A percentile compares a stretch with the other conserved stretches of the same genome.
Conservation (phyloP, 2,329 filamentous ascomycete genomes). For the Colletotrichum musicola region DNA sequence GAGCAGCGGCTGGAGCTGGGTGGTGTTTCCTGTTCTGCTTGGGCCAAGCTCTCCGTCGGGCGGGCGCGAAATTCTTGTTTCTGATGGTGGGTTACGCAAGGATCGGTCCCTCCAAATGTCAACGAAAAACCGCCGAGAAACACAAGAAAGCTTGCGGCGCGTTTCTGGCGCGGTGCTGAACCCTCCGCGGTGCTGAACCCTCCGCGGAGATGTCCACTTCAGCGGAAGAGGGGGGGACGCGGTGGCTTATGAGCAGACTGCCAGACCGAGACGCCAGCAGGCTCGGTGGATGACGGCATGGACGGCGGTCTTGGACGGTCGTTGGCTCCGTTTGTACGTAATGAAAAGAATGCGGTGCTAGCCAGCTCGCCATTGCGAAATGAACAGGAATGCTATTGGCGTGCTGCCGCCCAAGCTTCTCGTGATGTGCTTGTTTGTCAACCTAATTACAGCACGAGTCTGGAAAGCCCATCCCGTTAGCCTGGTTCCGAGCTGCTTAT, state of each 20-base stretch:
- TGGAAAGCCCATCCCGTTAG: conserved; percentile 4
- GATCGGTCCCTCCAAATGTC: not conserved
- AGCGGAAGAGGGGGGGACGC: conserved; percentile 22
- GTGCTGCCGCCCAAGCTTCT: conserved; percentile 16
- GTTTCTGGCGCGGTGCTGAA: not conserved
- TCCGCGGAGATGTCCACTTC: conserved; percentile 30
- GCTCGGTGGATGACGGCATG: conserved; percentile 37
- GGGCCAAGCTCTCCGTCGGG: conserved; percentile 6
- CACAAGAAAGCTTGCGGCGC: conserved; percentile 2
- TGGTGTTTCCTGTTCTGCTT: conserved; percentile 6
- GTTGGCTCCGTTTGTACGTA: conserved; percentile 39
- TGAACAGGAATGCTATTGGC: conserved; percentile 26
- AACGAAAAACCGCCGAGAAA: conserved; percentile 7
- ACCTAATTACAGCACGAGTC: conserved; percentile 11
- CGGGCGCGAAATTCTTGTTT: conserved; percentile 1
- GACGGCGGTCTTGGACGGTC: conserved; percentile 11
- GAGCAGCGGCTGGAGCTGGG: conserved; percentile 17
- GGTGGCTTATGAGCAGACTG: conserved; percentile 30
- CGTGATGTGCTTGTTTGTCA: conserved; percentile 26
- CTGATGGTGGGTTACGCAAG: conserved; percentile 23
- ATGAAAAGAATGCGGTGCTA: conserved; percentile 38
- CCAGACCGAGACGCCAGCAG: conserved; percentile 14
- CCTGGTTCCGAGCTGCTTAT: conserved; percentile 1
- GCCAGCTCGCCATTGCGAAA: conserved; percentile 29
- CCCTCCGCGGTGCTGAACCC: conserved; percentile 15